Evolutionary conservation across 2,329 filamentous ascomycete species (phyloP).

Genomic region (Pestalotiopsis sp.): DNA sequence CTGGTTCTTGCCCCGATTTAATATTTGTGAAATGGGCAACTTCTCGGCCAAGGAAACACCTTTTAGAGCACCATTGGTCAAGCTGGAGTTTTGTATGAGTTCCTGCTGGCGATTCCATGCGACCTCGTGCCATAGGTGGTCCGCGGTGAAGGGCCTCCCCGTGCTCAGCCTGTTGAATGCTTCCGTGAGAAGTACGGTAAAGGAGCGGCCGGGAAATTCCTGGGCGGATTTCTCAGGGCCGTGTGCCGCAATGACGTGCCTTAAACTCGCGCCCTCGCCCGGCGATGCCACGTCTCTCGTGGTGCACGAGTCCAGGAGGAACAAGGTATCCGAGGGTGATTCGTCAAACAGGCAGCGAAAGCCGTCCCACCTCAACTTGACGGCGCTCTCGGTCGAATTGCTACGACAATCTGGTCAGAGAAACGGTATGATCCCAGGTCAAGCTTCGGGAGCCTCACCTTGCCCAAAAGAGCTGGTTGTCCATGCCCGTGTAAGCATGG

Average conservation of each 20-base stretch:
- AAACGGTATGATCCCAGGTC: not conserved
- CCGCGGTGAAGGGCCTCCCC: slow-evolving; percentile 57
- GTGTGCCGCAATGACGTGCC: slow-evolving; percentile 66
- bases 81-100: slow-evolving; percentile 40
- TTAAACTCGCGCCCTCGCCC: slow-evolving; percentile 55
- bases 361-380: slow-evolving; percentile 66
- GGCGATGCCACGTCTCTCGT: slow-evolving; percentile 52
- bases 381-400: slow-evolving; percentile 58
- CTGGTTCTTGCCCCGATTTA: slow-evolving; percentile 57
- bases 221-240: slow-evolving; percentile 51
- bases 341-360: slow-evolving; percentile 65
- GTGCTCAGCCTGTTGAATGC: slow-evolving; percentile 55
- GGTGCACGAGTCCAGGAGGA: slow-evolving; percentile 65
- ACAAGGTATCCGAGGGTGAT: slow-evolving; percentile 62
- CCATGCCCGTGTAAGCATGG: slow-evolving; percentile 58
- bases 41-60: slow-evolving; percentile 36
- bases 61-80: slow-evolving; percentile 48
- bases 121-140: slow-evolving; percentile 60
- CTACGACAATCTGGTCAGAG: slow-evolving; percentile 47
- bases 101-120: slow-evolving; percentile 48
- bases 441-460: slow-evolving; percentile 49
- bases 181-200: slow-evolving; percentile 60
- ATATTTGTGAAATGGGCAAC: slow-evolving; percentile 55
- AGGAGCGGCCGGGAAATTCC: slow-evolving; percentile 53
- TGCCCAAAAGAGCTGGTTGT: slow-evolving; percentile 68